Evolutionary conservation across 768 basidiomycete genomes (phyloP).

Genomic region (Leccinum subgranulosum): DNA sequence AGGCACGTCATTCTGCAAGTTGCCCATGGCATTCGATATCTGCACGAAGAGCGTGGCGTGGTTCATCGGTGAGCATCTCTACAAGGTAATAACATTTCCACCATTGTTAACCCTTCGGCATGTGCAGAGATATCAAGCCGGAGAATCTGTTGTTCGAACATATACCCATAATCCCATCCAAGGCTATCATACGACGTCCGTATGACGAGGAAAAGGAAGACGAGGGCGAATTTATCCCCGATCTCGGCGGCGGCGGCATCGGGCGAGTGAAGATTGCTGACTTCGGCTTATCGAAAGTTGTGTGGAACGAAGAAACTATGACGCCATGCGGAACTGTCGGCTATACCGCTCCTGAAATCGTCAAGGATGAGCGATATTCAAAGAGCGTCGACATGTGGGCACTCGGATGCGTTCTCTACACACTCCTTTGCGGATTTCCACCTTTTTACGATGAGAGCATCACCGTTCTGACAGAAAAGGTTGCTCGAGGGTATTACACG

Average conservation of each 20-base stretch:
- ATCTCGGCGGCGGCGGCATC: slow-evolving; percentile 94
- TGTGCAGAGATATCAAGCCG: slow-evolving; percentile 85
- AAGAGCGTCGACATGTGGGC: slow-evolving; percentile 99
- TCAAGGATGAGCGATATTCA: slow-evolving; percentile 96
- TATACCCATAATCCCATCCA: slow-evolving; percentile 89
- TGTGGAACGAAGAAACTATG: slow-evolving; percentile 99
- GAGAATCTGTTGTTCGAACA: slow-evolving; percentile 94
- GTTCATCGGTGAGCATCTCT: slow-evolving; percentile 69
- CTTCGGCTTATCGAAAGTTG: slow-evolving; percentile 95
- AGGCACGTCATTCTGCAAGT: slow-evolving; percentile 97
- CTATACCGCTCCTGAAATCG: slow-evolving; percentile 98
- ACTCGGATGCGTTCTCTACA: slow-evolving; percentile 97
- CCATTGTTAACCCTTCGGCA: neutral
- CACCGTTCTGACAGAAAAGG: slow-evolving; percentile 96
- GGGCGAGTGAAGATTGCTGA: slow-evolving; percentile 98
- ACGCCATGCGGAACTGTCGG: slow-evolving; percentile 99
- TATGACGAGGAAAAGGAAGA: slow-evolving; percentile 99
- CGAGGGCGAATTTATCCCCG: slow-evolving; percentile 92
- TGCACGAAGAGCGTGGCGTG: slow-evolving; percentile 97
- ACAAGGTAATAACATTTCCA: neutral
- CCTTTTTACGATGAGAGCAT: slow-evolving; percentile 99
- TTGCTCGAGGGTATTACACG: slow-evolving; percentile 95
- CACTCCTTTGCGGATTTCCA: slow-evolving; percentile 93
- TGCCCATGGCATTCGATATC: slow-evolving; percentile 87
- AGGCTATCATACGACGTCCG: slow-evolving; percentile 67